A percentile compares a stretch with the other conserved stretches of the same genome.
Conservation (phyloP, 2,329 filamentous ascomycete species). For the Trichoderma citrinoviride region DNA sequence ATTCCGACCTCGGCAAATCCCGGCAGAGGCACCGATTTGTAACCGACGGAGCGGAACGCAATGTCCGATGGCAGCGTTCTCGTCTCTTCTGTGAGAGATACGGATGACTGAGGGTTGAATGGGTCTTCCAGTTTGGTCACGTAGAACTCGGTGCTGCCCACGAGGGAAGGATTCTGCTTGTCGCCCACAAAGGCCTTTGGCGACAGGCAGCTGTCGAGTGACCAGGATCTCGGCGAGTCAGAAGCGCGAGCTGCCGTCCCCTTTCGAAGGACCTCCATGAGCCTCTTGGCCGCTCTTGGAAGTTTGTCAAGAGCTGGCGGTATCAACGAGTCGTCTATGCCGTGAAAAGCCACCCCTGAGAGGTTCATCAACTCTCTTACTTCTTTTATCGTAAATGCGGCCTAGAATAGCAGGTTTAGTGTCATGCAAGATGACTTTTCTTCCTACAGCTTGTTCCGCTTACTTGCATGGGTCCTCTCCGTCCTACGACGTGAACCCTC, state of each 20-base stretch:
- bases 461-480: slow-evolving; percentile 85
- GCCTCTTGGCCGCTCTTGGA: slow-evolving; percentile 69
- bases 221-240: slow-evolving; percentile 66
- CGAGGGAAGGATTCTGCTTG: slow-evolving; percentile 41
- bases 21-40: slow-evolving; percentile 74
- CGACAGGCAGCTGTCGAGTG: slow-evolving; percentile 79
- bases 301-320: slow-evolving; percentile 67
- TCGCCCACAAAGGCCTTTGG: slow-evolving; percentile 65
- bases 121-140: slow-evolving; percentile 55
- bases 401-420: slow-evolving; percentile 46
- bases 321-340: slow-evolving; percentile 63
- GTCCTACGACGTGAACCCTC: slow-evolving; percentile 81
- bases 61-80: slow-evolving; percentile 61
- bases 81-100: slow-evolving; percentile 48
- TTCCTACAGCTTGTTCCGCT: slow-evolving; percentile 25
- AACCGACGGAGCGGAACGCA: slow-evolving; percentile 93
- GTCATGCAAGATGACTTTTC: not conserved
- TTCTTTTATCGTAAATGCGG: slow-evolving; percentile 94
- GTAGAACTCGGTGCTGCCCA: slow-evolving; percentile 68
- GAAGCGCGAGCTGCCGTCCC: slow-evolving; percentile 50
- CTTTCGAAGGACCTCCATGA: slow-evolving; percentile 78
- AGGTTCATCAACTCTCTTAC: slow-evolving; percentile 82
- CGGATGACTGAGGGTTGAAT: slow-evolving; percentile 52
- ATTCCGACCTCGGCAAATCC: slow-evolving; percentile 73
- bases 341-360: slow-evolving; percentile 66